Evolutionary conservation across 495 filamentous ascomycete genomes (phyloP), one percentile per base, ranked within the genome.

Genomic region (Aspergillus carlsbadensis): DNA sequence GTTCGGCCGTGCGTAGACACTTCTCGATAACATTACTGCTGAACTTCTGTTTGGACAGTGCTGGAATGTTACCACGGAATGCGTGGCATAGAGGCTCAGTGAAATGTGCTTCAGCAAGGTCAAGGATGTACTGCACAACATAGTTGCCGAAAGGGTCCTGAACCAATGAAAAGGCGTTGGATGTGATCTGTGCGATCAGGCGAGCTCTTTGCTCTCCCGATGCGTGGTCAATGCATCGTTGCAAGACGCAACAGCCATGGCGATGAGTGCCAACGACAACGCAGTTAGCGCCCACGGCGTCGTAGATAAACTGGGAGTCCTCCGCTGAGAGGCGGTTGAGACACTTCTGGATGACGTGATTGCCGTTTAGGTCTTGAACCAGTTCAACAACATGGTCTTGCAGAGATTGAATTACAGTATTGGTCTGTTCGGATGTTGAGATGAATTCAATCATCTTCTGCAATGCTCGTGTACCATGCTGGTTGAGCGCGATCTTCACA

Each of bases 361-460:
- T 98, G 66, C 94, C 94, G 66, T 98, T 98, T 46, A 98, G 74
- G 60, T 98, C 94, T 68, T 98, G 91, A 54, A 98, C 96, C 39
- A 98, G 77, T 51, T 91, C 87, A 5, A 97, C 92, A 24, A 98
- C 94, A 53, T 88, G 83, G 55, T 83, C 73, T 34, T 84, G 75
- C 29, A 98, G 79, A 17, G 93, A 87, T 26, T 84, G 69, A 56
- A 95, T 94, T 62, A 98, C 91, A 18, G 86, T 87, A 54, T 88
- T 76, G 41, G 92, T 88, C 73, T 88, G 87, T 62, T 88, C 84
- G 3, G 81, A 76, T 31, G 88, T 92, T 41, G 88, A 87, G 62
- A 98, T 90, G 63, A 88, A 93, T 68, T 98, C 94, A 57, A 98
- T 98, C 94, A 98, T 98, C 80, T 97, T 98, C 74, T 98, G 94